These are phyloP conservation scores for Nannochloris sp. DNA, from an alignment of 139 green algal species.

Conservation along the genomic window DNA sequence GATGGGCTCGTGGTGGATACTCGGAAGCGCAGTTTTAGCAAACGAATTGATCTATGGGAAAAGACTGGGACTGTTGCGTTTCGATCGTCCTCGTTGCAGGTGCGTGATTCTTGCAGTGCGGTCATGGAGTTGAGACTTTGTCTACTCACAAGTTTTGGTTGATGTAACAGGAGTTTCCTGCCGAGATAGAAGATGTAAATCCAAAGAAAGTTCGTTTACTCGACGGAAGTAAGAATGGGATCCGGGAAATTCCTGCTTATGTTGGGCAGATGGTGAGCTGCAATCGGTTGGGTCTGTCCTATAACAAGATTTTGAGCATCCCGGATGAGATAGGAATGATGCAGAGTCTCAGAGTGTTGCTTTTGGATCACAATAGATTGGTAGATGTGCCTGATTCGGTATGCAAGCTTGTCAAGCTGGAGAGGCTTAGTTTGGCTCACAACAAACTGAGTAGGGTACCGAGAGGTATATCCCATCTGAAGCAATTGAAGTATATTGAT, in stretches of 20 bases:
- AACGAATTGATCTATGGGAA: constrained; percentile 20
- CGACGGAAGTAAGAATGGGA: constrained; percentile 34
- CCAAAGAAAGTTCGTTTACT: constrained; percentile 21
- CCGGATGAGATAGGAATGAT: constrained; percentile 6
- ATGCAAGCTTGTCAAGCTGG: constrained; percentile 27
- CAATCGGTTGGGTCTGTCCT: constrained; percentile 21
- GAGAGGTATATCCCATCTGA: constrained; percentile 18
- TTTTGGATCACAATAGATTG: constrained; percentile 31
- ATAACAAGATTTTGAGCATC: constrained; percentile 25
- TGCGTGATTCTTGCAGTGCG: background rate
- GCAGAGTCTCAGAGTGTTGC: constrained; percentile 13
- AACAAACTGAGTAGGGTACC: constrained; percentile 42
- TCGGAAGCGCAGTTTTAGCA: background rate
- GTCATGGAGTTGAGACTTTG: no score
- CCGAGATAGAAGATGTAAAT: constrained; percentile 12
- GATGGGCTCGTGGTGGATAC: constrained; percentile 4
- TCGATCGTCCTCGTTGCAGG: constrained; percentile 10
- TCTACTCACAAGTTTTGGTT: background rate
- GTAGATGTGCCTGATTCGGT: constrained; percentile 34
- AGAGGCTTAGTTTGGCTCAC: constrained; percentile 29
- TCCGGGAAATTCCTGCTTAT: constrained; percentile 18
- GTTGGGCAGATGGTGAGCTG: constrained; percentile 16
- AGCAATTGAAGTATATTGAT: constrained; percentile 29
- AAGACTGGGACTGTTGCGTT: constrained; percentile 26
- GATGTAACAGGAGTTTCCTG: constrained; percentile 30